Base-by-base conservation (phyloP, 2,329 filamentous ascomycete species). In the Rhynchosporium secalis region DNA sequence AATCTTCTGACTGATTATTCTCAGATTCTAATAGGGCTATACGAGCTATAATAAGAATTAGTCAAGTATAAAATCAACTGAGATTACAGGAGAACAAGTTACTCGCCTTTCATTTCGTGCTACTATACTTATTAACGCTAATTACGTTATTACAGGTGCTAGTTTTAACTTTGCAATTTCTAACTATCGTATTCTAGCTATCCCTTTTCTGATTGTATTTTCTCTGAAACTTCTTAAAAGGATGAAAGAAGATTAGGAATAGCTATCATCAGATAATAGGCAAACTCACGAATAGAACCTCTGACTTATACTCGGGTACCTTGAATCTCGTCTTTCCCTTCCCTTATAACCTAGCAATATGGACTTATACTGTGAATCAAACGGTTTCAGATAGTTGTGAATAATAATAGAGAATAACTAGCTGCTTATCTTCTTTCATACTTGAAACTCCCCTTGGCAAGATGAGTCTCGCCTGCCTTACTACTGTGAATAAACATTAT, bases 241-340 rank as follows among this genome's bases (percentile, higher is more conserved):
- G 46, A 48, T 26, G 26, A 48, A 48, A 48, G 46, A 48, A 48
- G 46, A 48, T 48, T 48, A 48, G 26, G 26, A 48, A 48, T 48
- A 48, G 46, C 46, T 29, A 48, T 48, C 29, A 48, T 6, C 46
- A 48, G 46, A 48, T 48, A 5, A 48, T 48, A 48, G 26, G 46
- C 29, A 48, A 48, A 48, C 46, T 48, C 26, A 48, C 46, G 26
- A 48, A 48, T 48, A 48, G 26, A 29, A 48, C 46, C 46, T 48
- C 46, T 49, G 47, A 49, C 47, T 49, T 49, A 49, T 28, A 49
- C 47, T 49, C 33, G 29, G 47, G 47, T 49, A 49, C 47, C 15
- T n/a, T 36, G 33, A 36, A 36, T 36, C 5, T 36, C 33, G 33
- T 36, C 9, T 9, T 9, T 9, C 33, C 33, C 33, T 36, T 36